Base-by-base conservation (phyloP, 2,329 filamentous ascomycete genomes). In the Endoconidiophora laricicola region DNA sequence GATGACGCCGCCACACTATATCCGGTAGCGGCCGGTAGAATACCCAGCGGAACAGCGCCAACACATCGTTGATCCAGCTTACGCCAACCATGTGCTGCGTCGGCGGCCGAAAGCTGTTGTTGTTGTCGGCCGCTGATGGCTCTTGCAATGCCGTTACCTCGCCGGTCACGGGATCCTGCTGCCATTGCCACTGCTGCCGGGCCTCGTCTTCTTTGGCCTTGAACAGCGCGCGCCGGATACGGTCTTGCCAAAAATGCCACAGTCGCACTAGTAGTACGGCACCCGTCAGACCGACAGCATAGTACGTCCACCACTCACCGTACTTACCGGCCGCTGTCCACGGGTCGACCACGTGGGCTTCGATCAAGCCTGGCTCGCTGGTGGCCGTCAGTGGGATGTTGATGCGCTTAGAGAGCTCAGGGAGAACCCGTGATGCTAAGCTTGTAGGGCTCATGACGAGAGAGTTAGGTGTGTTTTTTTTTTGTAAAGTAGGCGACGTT, bases 211-310 rank as follows among this genome's bases (percentile, higher is more conserved):
- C 79, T 60, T 91, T 81, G 7, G 37, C 38, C 66, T 93, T 90
- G 67, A 91, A 85, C 54, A 91, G 77, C 55, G 86, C 88, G 57
- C 88, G 84, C 57, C 88, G 78, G 56, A 94, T 86, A 67, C 91
- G 93, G 69, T 95, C 88, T 58, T 88, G 86, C 81, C 86, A 94
- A 57, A 83, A 80, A 64, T 94, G 83, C 71, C 88, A 94, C 60
- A 84, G 72, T 56, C 86, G 79, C 60, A 90, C 70, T 9, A 81
- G 59, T 9, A 83, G 67, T 3, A 88, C 79, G 49, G 77, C 59
- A 24, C 74, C 72, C 55, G 88, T 72, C 53, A 95, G 63, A 46
- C 80, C 77, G 45, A 93, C 63, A 48, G 83, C 79, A 59, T 94
- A 93, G 64, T 93, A 94, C 12, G 90, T 86, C 79, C 86, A 94